Evolutionary conservation across 768 basidiomycete species (phyloP), one percentile per base, ranked within the genome.

Genomic region (Hirschioporus abietinus): DNA sequence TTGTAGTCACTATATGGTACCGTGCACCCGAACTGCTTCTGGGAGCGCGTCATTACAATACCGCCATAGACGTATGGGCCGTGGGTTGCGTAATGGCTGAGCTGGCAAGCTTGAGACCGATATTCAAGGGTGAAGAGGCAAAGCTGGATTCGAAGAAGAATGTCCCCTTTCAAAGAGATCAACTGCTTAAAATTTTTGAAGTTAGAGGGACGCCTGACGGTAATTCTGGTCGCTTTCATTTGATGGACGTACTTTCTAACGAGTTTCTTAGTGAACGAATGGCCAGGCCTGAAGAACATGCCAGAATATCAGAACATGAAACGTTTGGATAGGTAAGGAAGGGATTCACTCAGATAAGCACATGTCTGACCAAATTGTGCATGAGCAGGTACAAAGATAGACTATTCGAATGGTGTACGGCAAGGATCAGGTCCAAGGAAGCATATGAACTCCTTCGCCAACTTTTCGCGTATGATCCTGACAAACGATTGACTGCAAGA

Each of bases 1-100:
- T 99, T 27, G 97, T 99, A 36, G 97, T 99, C 15, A 99, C 97
- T 0, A 99, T 99, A 73, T 99, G 97, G 97, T 99, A 99, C 75
- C 92, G 97, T 64, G 94, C 95, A 7, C 97, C 97, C 0, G 97
- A 99, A 74, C 86, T 99, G 1, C 84, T 99, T 10, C 84, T 99
- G 79, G 96, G 97, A 27, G 95, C 96, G 0, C 94, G 95, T 69
- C 97, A 99, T 77, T 99, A 99, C 76, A 96, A 97, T 70, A 95
- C 93, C 71, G 92, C 96, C 4, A 89, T 99, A 57, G 95, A 99
- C 74, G 88, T 94, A 65, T 99, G 97, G 97, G 96, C 97, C 26
- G 89, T 99, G 6, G 97, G 96, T 0, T 99, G 97, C 74, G 98
- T 99, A 59, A 90, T 96, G 78, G 97, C 96, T 0, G 97, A 99